These are phyloP conservation scores for Tolypocladium album DNA, from an alignment of 2,329 filamentous ascomycete genomes.

Conservation along the genomic window DNA sequence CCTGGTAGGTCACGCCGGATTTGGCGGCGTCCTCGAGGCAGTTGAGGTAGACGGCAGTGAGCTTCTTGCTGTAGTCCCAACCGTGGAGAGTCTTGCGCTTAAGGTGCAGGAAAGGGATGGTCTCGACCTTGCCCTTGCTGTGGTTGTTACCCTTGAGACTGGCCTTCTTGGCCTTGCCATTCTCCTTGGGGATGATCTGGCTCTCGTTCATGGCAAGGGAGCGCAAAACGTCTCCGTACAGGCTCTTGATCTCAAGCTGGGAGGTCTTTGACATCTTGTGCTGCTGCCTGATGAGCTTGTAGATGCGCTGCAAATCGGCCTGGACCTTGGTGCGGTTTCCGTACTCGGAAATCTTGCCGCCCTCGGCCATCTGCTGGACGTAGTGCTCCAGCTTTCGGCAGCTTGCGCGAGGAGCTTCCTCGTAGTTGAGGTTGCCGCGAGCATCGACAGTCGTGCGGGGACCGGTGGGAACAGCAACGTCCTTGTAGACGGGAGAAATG, in stretches of 20 bases:
- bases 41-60: constrained; percentile 87
- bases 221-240: constrained; percentile 90
- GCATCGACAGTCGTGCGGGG: constrained; percentile 88
- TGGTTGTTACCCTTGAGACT: constrained; percentile 40
- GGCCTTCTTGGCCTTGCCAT: constrained; percentile 52
- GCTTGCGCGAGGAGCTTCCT: constrained; percentile 76
- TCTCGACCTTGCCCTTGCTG: constrained; percentile 86
- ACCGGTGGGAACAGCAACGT: constrained; percentile 84
- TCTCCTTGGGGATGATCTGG: constrained; percentile 88
- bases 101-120: constrained; percentile 92
- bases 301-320: constrained; percentile 86
- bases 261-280: constrained; percentile 95
- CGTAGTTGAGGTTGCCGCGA: constrained; percentile 84
- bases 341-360: constrained; percentile 97
- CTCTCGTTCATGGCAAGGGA: constrained; percentile 96
- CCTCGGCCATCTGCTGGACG: constrained; percentile 95
- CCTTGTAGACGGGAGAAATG: constrained; percentile 84
- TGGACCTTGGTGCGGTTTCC: constrained; percentile 97
- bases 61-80: constrained; percentile 99
- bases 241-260: constrained; percentile 88
- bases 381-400: constrained; percentile 98
- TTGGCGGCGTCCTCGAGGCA: constrained; percentile 82
- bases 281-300: constrained; percentile 97
- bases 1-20: constrained; percentile 79
- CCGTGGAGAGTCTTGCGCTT: constrained; percentile 90